Evolutionary conservation across 129 eudicot genomes (phyloP).

Genomic region (Sambucus nigra): DNA sequence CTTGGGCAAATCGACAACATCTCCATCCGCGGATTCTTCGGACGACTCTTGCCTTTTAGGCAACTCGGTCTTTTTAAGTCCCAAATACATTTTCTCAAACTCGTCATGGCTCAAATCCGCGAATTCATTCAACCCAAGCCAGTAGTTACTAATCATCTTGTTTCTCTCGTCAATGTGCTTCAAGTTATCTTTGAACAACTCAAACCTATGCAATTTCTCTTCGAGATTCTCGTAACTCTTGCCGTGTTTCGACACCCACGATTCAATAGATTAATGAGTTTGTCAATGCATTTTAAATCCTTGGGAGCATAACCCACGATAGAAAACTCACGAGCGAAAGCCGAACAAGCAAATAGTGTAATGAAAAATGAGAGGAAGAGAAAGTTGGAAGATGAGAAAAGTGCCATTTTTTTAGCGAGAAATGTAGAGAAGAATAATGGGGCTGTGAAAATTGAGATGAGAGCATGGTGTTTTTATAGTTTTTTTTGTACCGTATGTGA

Average conservation of each 20-base stretch:
- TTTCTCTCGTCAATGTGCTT: slow-evolving; percentile 87
- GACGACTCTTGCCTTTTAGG: slow-evolving; percentile 32
- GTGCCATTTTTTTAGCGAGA: slow-evolving; percentile 38
- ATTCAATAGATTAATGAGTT: slow-evolving; percentile 56
- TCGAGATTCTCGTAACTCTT: slow-evolving; percentile 59
- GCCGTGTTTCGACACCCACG: slow-evolving; percentile 70
- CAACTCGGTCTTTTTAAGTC: slow-evolving; percentile 50
- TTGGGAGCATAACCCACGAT: slow-evolving; percentile 79
- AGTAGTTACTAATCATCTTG: slow-evolving; percentile 56
- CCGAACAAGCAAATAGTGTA: slow-evolving; percentile 27
- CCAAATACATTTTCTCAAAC: slow-evolving; percentile 66
- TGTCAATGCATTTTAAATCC: slow-evolving; percentile 56
- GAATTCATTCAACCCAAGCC: slow-evolving; percentile 90
- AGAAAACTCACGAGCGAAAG: slow-evolving; percentile 53
- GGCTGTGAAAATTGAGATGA: slow-evolving; percentile 14
- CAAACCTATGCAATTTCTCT: slow-evolving; percentile 85
- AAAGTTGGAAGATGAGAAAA: slow-evolving; percentile 16
- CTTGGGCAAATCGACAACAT: slow-evolving; percentile 56
- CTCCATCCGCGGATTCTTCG: slow-evolving; percentile 48
- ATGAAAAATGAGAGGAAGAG: slow-evolving; percentile 24
- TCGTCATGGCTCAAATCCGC: slow-evolving; percentile 91
- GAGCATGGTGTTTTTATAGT: slow-evolving; percentile 29
- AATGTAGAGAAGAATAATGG: slow-evolving; percentile 2
- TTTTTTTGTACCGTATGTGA: slow-evolving; percentile 10
- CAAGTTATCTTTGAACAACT: slow-evolving; percentile 82